Base-by-base conservation (phyloP, 805 yeast genomes). In the Isabelozyma pseudorhagii region DNA sequence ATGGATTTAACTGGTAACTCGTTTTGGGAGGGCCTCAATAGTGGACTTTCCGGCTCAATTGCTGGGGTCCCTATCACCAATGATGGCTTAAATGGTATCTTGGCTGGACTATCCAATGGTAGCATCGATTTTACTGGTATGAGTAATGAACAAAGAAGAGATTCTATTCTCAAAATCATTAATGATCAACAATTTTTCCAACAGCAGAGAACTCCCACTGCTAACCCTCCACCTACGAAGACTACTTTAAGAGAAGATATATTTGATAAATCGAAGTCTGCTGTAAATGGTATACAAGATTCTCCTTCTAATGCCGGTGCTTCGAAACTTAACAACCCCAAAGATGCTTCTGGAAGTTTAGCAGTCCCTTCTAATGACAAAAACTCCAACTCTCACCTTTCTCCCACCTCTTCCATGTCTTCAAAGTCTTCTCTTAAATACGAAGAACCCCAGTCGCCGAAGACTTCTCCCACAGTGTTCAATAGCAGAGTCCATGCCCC, bases 401-500 rank as follows among this genome's bases (percentile, higher is more conserved):
- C 74, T 5, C 74, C 75, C 1, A 62, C 72, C 1, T 68, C 75
- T 5, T 69, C 75, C 0, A 51, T 67, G 51, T 68, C 74, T 1
- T 66, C 73, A 7, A 63, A 61, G 41, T 54, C 66, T 13, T 67
- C 72, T 2, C 55, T 50, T 4, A 65, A 63, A 46, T 56, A 57
- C 15, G 77, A 72, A 15, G 69, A 70, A 47, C 69, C 74, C 1
- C 74, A 69, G 44, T 69, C 75, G 4, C 78, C 78, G 0, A 71
- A 65, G 40, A 66, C 75, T 1, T 69, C 74, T 1, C 77, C 75
- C 0, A 52, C 54, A 10, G 52, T 46, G 5, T 39, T 47, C 34
- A 40, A 54, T 36, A 44, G 50, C 21, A 48, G 46, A 39, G 34
- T 51, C 17, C 50, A 45, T 29, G 42, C 27, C 14, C n/a, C 36